Evolutionary conservation across 2,329 filamentous ascomycete species (phyloP), one percentile per base, ranked within the genome.

Genomic region (Pyricularia sp.): DNA sequence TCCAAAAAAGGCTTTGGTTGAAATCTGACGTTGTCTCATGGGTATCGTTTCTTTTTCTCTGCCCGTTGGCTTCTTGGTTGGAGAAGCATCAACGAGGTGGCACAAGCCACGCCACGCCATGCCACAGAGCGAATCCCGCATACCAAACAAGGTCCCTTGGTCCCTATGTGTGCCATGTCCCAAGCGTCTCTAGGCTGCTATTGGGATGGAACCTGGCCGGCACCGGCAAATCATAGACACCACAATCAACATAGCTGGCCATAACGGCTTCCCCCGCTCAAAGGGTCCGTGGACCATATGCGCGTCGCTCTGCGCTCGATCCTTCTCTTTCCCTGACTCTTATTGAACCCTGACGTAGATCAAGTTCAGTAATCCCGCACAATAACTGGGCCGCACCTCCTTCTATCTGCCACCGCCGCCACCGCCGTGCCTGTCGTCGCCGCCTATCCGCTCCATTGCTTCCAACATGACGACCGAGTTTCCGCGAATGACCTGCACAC

Each of bases 391-490:
- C n/a, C 58, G 4, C 10, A 4, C 14, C 6, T 28, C 6, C 12
- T 20, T 10, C 20, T 66, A 66, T 50, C 65, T 55, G 65, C 65
- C 65, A 26, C 58, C 58, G 12, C 65, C 65, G 25, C 65, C 65
- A 26, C 58, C 58, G 58, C 23, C n/a, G 10, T 61, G 58, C 71
- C 81, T 80, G 72, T 89, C 85, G 75, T 87, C 85, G 70, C 87
- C 86, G 71, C 86, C 87, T 73, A 92, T 90, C 75, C 89, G 83
- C 77, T 89, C 87, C 69, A 92, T 80, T 11, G 89, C 92, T 81
- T 99, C 96, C 69, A 99, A 87, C 94, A 99, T 97, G 69, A 99
- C 94, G 30, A 99, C 94, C 1, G 94, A 97, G 82, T 99, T 99
- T 72, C 95, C 95, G 74, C 96, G 92, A 76, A 99, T 97, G 72